Evolutionary conservation across 768 basidiomycete species (phyloP).

Genomic region (Termitomyces sp.): DNA sequence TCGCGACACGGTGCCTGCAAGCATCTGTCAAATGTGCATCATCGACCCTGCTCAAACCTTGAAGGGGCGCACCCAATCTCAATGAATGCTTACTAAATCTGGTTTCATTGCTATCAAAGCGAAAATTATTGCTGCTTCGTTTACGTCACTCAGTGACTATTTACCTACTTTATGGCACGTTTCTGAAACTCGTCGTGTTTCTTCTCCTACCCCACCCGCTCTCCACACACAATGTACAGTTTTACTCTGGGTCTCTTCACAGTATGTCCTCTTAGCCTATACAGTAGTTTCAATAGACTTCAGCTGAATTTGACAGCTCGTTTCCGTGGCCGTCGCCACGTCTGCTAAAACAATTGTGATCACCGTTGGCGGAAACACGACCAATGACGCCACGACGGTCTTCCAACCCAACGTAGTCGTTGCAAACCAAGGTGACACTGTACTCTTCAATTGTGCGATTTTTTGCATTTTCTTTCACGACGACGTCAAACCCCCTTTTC

Average conservation of each 20-base stretch:
- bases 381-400: slow-evolving; percentile 34
- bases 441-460: slow-evolving; percentile 51
- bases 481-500: neutral
- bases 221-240: neutral
- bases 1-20: neutral
- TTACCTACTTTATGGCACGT: neutral
- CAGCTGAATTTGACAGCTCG: neutral
- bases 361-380: slow-evolving; percentile 41
- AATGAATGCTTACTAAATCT: neutral
- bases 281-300: neutral
- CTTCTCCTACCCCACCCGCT: neutral
- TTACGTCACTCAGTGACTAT: neutral
- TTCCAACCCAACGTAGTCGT: slow-evolving; percentile 42
- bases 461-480: neutral
- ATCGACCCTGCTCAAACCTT: neutral
- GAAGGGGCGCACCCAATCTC: neutral
- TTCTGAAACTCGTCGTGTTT: neutral
- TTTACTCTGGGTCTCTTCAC: slow-evolving; percentile 2
- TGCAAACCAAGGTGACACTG: slow-evolving; percentile 41
- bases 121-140: neutral
- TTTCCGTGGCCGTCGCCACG: neutral
- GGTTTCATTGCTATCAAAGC: neutral
- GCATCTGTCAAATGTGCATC: neutral
- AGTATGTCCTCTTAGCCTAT: neutral
- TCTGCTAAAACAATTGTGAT: slow-evolving; percentile 37